phyloP scores from a whole-genome alignment of 2,329 filamentous ascomycete species.

The Colletotrichum eremochloae region DNA sequence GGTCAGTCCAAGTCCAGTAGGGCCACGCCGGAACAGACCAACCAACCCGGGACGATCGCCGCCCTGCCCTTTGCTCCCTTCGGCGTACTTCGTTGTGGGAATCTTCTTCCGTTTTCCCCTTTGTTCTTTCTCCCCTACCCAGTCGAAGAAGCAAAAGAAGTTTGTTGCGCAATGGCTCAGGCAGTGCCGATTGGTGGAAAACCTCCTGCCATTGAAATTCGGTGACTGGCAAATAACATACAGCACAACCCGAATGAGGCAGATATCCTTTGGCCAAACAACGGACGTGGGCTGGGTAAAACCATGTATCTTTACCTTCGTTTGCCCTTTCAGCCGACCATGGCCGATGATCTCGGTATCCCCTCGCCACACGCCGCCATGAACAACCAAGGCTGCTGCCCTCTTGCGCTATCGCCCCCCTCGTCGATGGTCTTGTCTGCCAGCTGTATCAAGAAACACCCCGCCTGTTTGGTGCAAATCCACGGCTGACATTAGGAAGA shows the following conservation, averaged over 20 bases:
- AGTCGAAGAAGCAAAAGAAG: neutral
- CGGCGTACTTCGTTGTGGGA: neutral
- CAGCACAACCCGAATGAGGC: neutral
- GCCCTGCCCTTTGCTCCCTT: conserved; percentile 6
- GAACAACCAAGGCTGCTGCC: neutral
- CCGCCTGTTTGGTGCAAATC: neutral
- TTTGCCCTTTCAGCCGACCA: neutral
- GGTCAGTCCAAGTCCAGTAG: neutral
- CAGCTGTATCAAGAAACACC: neutral
- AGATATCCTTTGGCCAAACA: conserved; percentile 3
- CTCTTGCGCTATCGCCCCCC: neutral
- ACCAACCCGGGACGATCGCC: neutral
- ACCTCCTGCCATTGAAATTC: neutral
- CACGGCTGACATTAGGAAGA: neutral
- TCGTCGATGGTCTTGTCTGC: neutral
- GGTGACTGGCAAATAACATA: neutral
- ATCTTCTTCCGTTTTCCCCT: neutral
- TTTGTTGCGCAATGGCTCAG: neutral
- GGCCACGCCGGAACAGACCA: neutral
- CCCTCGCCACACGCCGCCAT: neutral
- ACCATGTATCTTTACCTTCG: neutral
- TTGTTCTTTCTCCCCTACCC: neutral
- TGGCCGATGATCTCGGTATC: neutral
- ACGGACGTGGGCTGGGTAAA: neutral
- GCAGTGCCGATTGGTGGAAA: neutral